Percentiles rank a stretch among this genome's conserved stretches.
phyloP scores from a whole-genome alignment of 1,284 basidiomycete genomes.

The Apiotrichum gracile region DNA sequence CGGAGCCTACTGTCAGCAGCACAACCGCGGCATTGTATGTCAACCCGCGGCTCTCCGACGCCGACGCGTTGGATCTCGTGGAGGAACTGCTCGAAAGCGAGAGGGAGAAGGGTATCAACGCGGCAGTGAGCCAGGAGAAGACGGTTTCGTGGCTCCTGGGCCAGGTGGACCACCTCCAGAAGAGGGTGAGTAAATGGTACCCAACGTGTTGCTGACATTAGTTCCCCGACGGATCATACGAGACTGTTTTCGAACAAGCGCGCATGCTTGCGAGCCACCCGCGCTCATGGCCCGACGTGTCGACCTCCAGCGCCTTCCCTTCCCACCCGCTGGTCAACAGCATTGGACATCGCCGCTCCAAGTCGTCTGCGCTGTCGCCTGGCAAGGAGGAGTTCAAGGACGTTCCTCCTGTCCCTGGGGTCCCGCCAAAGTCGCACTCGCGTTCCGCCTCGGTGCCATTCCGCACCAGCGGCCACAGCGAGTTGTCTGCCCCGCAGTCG shows the following conservation, averaged over 20 bases:
- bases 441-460: constrained; percentile 35
- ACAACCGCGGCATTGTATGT: constrained; percentile 44
- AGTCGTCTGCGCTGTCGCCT: constrained; percentile 22
- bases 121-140: constrained; percentile 30
- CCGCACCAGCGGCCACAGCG: constrained; percentile 8
- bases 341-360: constrained; percentile 21
- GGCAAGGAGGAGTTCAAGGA: not conserved
- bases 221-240: constrained; percentile 45
- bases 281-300: constrained; percentile 10
- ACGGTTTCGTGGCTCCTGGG: constrained; percentile 24
- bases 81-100: constrained; percentile 44
- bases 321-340: not conserved
- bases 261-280: constrained; percentile 20
- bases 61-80: constrained; percentile 29
- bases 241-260: constrained; percentile 25
- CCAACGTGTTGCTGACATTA: constrained; percentile 11
- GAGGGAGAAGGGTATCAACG: constrained; percentile 40
- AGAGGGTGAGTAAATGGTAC: constrained; percentile 23
- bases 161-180: constrained; percentile 30
- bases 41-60: constrained; percentile 39
- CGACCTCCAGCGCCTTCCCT: constrained; percentile 7
- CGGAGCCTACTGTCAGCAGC: constrained; percentile 40
- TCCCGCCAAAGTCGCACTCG: constrained; percentile 17
- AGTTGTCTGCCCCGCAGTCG: not conserved
- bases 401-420: not conserved